phyloP scores from a whole-genome alignment of 768 basidiomycete species.

The Boletellus sp. region DNA sequence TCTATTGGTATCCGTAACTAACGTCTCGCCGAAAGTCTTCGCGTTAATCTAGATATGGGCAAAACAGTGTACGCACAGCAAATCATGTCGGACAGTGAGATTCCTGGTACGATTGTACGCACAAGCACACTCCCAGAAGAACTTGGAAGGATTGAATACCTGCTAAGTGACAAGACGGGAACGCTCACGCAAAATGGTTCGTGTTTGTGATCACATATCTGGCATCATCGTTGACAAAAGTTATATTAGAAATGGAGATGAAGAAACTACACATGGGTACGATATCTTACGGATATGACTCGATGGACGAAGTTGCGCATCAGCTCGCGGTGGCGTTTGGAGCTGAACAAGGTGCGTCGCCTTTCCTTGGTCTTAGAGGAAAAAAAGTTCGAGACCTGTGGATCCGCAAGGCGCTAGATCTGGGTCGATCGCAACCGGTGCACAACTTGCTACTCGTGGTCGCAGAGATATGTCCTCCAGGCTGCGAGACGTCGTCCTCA shows the following conservation, averaged over 20 bases:
- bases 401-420: conserved; percentile 42
- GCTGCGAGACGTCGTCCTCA: conserved; percentile 87
- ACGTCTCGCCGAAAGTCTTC: conserved; percentile 52
- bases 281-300: conserved; percentile 92
- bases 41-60: conserved; percentile 99
- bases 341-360: conserved; percentile 48
- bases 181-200: conserved; percentile 95
- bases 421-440: conserved; percentile 67
- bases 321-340: conserved; percentile 87
- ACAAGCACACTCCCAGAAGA: conserved; percentile 98
- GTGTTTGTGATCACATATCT: conserved; percentile 13
- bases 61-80: conserved; percentile 97
- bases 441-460: conserved; percentile 80
- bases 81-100: conserved; percentile 91
- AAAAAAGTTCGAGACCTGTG: background rate
- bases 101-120: conserved; percentile 92
- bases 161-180: conserved; percentile 97
- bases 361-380: background rate
- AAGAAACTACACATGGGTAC: conserved; percentile 99
- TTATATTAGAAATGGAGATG: conserved; percentile 90
- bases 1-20: background rate
- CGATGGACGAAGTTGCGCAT: conserved; percentile 98
- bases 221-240: background rate
- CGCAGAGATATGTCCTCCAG: conserved; percentile 93
- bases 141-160: conserved; percentile 90